These are phyloP conservation scores for Myriosclerotinia duriaeana DNA, from an alignment of 2,329 filamentous ascomycete species.

Conservation along the genomic window DNA sequence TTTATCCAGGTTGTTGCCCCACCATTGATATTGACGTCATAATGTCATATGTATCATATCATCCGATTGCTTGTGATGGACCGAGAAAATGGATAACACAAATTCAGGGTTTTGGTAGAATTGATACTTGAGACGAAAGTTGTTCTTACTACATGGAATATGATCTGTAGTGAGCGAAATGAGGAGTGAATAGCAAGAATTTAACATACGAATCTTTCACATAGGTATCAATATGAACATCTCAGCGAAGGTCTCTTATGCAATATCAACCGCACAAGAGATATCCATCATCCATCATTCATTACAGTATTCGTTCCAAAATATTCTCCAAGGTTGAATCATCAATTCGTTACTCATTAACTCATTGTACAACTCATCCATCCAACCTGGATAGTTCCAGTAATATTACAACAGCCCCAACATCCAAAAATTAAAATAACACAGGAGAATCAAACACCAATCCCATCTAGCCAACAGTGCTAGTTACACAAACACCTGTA, in stretches of 20 bases:
- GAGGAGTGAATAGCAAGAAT: no score
- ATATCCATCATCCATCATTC: neutral
- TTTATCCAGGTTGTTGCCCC: neutral
- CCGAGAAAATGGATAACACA: neutral
- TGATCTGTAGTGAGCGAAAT: no score
- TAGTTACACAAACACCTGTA: neutral
- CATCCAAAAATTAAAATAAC: neutral
- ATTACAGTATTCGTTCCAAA: neutral
- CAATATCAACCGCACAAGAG: neutral
- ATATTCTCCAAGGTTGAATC: neutral
- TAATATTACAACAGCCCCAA: neutral
- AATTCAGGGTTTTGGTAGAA: neutral
- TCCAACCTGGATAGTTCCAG: neutral
- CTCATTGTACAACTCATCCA: neutral
- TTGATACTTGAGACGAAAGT: neutral
- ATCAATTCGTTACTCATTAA: neutral
- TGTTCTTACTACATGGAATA: no score
- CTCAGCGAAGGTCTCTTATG: neutral
- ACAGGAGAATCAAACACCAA: neutral
- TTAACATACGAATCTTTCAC: neutral
- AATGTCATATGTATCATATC: no score
- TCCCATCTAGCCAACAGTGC: neutral
- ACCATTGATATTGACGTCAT: slow-evolving; percentile 2
- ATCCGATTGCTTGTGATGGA: neutral
- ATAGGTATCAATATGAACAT: neutral